phyloP scores from a whole-genome alignment of 2,329 filamentous ascomycete genomes.

The Aspergillus floridensis region DNA sequence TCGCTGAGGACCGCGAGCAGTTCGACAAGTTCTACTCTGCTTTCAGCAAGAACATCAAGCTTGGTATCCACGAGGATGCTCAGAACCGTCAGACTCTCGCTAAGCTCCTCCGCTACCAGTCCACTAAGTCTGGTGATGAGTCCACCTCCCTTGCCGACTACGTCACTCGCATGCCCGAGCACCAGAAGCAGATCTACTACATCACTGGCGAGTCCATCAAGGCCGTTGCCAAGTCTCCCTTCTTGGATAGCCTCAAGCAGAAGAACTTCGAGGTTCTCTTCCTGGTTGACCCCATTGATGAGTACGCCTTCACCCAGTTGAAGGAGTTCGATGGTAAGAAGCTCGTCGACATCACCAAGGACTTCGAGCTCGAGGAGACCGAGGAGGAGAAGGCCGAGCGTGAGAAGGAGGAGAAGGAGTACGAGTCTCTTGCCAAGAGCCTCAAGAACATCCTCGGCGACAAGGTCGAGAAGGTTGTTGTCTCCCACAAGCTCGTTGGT shows the following conservation, averaged over 20 bases:
- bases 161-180: slow-evolving; percentile 98
- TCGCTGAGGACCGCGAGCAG: slow-evolving; percentile 98
- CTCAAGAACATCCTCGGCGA: slow-evolving; percentile 99
- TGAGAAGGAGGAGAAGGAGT: slow-evolving; percentile 98
- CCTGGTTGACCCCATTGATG: slow-evolving; percentile 98
- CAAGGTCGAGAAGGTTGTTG: slow-evolving; percentile 99
- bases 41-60: slow-evolving; percentile 99
- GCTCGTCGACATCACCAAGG: slow-evolving; percentile 99
- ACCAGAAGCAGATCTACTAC: slow-evolving; percentile 99
- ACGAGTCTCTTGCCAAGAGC: slow-evolving; percentile 86
- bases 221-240: slow-evolving; percentile 95
- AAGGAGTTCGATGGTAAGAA: slow-evolving; percentile 99
- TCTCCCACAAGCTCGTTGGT: slow-evolving; percentile 93
- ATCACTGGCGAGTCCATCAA: slow-evolving; percentile 99
- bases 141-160: slow-evolving; percentile 94
- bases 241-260: slow-evolving; percentile 97
- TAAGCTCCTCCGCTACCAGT: slow-evolving; percentile 98
- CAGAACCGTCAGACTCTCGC: slow-evolving; percentile 92
- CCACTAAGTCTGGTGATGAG: slow-evolving; percentile 98
- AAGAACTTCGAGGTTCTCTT: slow-evolving; percentile 99
- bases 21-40: slow-evolving; percentile 99
- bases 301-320: slow-evolving; percentile 99
- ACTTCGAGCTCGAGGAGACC: slow-evolving; percentile 99
- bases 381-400: slow-evolving; percentile 98
- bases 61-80: slow-evolving; percentile 98